These are phyloP conservation scores for Aspergillus cejpii DNA, from an alignment of 2,329 filamentous ascomycete species.

Conservation along the genomic window DNA sequence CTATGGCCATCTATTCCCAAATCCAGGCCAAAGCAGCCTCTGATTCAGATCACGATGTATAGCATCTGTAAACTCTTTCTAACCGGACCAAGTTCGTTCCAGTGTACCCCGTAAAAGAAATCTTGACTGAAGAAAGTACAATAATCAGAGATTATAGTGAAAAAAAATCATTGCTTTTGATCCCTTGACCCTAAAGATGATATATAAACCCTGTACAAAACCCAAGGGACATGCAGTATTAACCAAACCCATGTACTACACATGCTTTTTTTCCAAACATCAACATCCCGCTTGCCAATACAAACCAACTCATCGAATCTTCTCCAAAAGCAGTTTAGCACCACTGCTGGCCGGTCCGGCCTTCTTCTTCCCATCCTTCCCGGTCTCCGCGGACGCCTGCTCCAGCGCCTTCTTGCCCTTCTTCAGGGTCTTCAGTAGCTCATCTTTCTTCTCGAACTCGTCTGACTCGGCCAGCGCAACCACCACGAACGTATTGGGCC, in stretches of 20 bases:
- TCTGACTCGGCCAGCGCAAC: conserved; percentile 71
- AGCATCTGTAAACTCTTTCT: background rate
- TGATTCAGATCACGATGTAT: background rate
- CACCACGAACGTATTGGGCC: conserved; percentile 78
- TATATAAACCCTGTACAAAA: too few species aligned
- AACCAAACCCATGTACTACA: too few species aligned
- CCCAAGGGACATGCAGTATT: too few species aligned
- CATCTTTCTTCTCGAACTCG: conserved; percentile 60
- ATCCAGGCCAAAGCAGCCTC: background rate
- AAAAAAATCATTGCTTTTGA: too few species aligned
- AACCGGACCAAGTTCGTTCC: too few species aligned
- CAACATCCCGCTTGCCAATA: conserved; percentile 3
- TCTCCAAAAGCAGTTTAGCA: conserved; percentile 36
- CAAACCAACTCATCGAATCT: conserved; percentile 24
- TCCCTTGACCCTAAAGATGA: too few species aligned
- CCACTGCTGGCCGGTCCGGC: conserved; percentile 42
- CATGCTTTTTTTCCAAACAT: too few species aligned
- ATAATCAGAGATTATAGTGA: too few species aligned
- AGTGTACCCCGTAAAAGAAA: too few species aligned
- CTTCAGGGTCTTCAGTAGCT: conserved; percentile 63
- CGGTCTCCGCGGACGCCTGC: conserved; percentile 49
- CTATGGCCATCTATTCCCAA: conserved; percentile 6
- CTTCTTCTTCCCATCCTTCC: conserved; percentile 41
- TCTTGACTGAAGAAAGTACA: too few species aligned
- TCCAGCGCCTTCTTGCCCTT: conserved; percentile 66